Evolutionary conservation across 805 yeast genomes (phyloP).

Genomic region (Komagataella mondaviorum): DNA sequence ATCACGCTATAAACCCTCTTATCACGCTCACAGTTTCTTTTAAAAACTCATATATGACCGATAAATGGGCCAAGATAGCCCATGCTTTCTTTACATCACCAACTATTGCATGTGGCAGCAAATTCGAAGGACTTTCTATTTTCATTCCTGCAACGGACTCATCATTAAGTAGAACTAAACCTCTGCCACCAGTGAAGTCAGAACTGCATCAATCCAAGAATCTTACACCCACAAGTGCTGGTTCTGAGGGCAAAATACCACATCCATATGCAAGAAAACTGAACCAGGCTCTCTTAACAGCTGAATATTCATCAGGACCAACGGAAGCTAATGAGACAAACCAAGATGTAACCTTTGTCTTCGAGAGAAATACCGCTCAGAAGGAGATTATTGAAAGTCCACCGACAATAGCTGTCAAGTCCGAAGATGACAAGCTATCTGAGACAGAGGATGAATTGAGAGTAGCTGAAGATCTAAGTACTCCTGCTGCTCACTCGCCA

Average conservation of each 20-base stretch:
- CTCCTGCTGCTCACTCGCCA: neutral
- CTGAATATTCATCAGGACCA: neutral
- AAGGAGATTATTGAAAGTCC: neutral
- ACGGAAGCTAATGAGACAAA: neutral
- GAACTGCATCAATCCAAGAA: neutral
- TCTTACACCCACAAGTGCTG: neutral
- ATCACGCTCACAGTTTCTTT: no score
- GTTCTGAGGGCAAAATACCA: neutral
- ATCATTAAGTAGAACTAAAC: neutral
- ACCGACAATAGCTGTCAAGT: neutral
- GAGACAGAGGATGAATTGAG: neutral
- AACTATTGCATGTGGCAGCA: conserved; percentile 3
- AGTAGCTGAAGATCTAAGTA: neutral
- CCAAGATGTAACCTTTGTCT: neutral
- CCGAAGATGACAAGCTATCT: neutral
- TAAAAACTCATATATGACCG: neutral
- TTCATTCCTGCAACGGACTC: neutral
- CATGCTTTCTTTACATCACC: conserved; percentile 8
- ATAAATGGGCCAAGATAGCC: conserved; percentile 4
- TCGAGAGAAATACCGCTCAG: neutral
- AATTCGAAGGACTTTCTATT: neutral
- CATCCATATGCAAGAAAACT: neutral
- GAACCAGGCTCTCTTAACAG: neutral
- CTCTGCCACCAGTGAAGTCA: neutral
- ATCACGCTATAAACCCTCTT: neutral